Percentiles rank a stretch among this genome's conserved stretches.
phyloP scores from a whole-genome alignment of 1,139 yeast species.

The Diutina siamensis region DNA sequence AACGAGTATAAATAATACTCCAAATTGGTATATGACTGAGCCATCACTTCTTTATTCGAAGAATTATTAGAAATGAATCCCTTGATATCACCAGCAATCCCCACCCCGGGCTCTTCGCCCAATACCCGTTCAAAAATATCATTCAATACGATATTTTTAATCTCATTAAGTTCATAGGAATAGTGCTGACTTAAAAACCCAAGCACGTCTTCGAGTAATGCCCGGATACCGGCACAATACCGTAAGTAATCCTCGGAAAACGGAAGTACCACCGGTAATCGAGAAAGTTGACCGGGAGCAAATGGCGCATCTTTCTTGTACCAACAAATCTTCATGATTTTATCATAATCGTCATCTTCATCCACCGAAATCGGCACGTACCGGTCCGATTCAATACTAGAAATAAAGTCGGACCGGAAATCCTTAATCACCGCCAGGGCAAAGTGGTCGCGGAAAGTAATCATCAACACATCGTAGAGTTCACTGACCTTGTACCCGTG shows the following conservation, averaged over 20 bases:
- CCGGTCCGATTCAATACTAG: slow-evolving; percentile 65
- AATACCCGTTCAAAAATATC: slow-evolving; percentile 61
- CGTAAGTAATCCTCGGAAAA: slow-evolving; percentile 84
- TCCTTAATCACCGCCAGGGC: slow-evolving; percentile 43
- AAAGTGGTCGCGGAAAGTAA: slow-evolving; percentile 47
- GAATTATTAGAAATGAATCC: slow-evolving; percentile 48
- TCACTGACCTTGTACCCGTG: slow-evolving; percentile 50
- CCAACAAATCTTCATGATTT: slow-evolving; percentile 59
- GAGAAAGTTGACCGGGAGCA: slow-evolving; percentile 23
- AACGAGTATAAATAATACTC: slow-evolving; percentile 69
- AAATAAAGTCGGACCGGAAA: slow-evolving; percentile 52
- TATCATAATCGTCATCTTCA: slow-evolving; percentile 47
- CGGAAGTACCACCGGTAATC: slow-evolving; percentile 67
- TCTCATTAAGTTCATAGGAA: slow-evolving; percentile 31
- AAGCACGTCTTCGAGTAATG: slow-evolving; percentile 50
- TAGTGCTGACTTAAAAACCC: slow-evolving; percentile 61
- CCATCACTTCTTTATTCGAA: slow-evolving; percentile 77
- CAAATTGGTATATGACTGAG: slow-evolving; percentile 79
- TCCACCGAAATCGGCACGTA: slow-evolving; percentile 77
- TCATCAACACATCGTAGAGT: slow-evolving; percentile 51
- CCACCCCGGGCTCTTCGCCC: slow-evolving; percentile 34
- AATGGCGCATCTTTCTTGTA: slow-evolving; percentile 43
- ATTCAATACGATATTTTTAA: slow-evolving; percentile 39
- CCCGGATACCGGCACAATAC: slow-evolving; percentile 65
- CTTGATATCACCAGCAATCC: slow-evolving; percentile 57